Conservation (phyloP, 768 basidiomycete species). For the Agrocybe praecox region DNA sequence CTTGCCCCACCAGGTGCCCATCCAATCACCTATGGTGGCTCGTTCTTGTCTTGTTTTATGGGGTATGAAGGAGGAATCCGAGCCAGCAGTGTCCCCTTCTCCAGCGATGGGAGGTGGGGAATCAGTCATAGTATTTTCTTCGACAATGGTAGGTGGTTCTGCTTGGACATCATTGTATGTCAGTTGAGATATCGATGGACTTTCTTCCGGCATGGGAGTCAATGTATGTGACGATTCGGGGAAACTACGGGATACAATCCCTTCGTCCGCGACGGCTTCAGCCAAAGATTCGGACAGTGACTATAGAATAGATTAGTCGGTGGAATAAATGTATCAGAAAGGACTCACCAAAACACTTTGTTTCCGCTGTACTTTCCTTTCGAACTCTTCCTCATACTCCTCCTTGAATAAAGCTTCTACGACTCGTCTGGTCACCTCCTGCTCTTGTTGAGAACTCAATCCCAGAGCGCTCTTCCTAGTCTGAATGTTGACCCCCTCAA, state of each 20-base stretch:
- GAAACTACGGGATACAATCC: constrained; percentile 34
- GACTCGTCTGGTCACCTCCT: constrained; percentile 67
- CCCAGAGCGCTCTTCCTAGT: constrained; percentile 3
- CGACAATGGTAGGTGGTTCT: not conserved
- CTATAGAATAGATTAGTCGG: constrained; percentile 25
- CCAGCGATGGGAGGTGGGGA: constrained; percentile 2
- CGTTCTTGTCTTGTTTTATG: constrained; percentile 43
- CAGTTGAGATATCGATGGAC: constrained; percentile 14
- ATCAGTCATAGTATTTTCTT: constrained; percentile 3
- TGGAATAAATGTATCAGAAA: constrained; percentile 4
- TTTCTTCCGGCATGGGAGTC: constrained; percentile 38
- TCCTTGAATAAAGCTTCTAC: constrained; percentile 67
- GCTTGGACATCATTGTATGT: constrained; percentile 2
- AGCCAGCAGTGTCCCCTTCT: constrained; percentile 14
- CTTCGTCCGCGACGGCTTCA: constrained; percentile 57
- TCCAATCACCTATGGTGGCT: constrained; percentile 69
- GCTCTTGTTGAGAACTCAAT: constrained; percentile 28
- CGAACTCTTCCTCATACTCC: constrained; percentile 40
- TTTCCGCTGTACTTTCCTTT: constrained; percentile 53
- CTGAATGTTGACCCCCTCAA: constrained; percentile 57
- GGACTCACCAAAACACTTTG: constrained; percentile 62
- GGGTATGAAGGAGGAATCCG: constrained; percentile 22
- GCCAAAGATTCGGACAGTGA: constrained; percentile 55
- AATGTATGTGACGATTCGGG: constrained; percentile 31
- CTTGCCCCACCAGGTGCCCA: constrained; percentile 75